phyloP scores from a whole-genome alignment of 352 stramenopile genomes.

The Sclerospora graminicola region DNA sequence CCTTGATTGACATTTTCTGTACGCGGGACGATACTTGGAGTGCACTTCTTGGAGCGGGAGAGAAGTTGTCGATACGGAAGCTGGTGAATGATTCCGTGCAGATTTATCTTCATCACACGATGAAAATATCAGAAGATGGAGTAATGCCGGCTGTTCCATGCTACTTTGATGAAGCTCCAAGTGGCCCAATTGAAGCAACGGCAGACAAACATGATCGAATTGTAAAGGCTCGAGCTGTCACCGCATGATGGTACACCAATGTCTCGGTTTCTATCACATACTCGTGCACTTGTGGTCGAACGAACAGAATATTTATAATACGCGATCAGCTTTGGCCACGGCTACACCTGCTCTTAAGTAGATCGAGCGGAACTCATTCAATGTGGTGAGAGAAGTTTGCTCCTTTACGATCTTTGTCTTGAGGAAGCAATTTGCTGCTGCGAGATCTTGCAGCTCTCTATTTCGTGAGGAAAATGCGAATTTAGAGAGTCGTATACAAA shows the following conservation, averaged over 20 bases:
- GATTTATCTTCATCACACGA: conserved; percentile 67
- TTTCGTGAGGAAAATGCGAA: conserved; percentile 3
- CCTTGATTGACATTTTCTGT: conserved; percentile 57
- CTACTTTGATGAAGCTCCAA: conserved; percentile 57
- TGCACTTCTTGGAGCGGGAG: conserved; percentile 63
- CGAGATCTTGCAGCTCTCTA: conserved; percentile 22
- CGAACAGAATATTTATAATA: conserved; percentile 40
- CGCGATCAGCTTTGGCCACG: conserved; percentile 12
- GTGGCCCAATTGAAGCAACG: conserved; percentile 51
- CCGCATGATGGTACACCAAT: conserved; percentile 40
- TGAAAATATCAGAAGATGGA: conserved; percentile 23
- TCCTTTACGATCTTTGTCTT: conserved; percentile 45
- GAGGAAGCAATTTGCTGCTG: conserved; percentile 47
- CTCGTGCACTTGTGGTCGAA: conserved; percentile 56
- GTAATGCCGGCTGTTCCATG: conserved; percentile 10
- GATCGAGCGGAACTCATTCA: conserved; percentile 50
- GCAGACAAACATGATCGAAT: conserved; percentile 48
- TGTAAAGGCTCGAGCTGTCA: conserved; percentile 46
- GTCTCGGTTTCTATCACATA: conserved; percentile 52
- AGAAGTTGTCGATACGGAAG: conserved; percentile 76
- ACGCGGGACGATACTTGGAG: conserved; percentile 61
- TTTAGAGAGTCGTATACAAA: conserved; percentile 7
- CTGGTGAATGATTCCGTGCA: conserved; percentile 68
- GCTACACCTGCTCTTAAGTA: conserved; percentile 29
- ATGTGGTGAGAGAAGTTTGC: conserved; percentile 67